Percentiles rank a stretch among this genome's conserved stretches.
Evolutionary conservation across 2,329 filamentous ascomycete genomes (phyloP).

Genomic region (Ciborinia camelliae): DNA sequence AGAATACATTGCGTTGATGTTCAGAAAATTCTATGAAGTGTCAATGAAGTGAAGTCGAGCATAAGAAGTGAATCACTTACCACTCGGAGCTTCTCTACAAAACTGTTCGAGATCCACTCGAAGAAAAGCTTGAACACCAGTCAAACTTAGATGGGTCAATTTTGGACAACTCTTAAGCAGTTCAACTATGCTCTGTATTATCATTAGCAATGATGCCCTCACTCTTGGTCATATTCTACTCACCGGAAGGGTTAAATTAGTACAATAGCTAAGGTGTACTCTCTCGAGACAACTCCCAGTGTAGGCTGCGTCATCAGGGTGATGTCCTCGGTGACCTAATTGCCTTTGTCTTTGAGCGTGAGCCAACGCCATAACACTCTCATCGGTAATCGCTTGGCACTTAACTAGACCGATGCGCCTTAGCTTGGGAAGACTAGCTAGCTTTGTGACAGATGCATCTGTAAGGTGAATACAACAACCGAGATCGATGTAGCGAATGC

Average conservation of each 20-base stretch:
- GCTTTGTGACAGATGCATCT: conserved; percentile 76
- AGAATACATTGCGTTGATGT: conserved; percentile 93
- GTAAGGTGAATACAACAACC: conserved; percentile 92
- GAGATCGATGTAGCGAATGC: conserved; percentile 94
- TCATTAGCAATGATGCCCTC: conserved; percentile 35
- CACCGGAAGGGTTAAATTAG: conserved; percentile 77
- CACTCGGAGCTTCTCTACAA: conserved; percentile 78
- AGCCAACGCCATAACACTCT: conserved; percentile 81
- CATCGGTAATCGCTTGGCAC: conserved; percentile 84
- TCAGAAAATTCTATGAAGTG: conserved; percentile 76
- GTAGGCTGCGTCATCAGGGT: conserved; percentile 6
- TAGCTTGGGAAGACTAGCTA: conserved; percentile 86
- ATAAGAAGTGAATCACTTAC: conserved; percentile 42
- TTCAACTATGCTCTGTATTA: conserved; percentile 74
- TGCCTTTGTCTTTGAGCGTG: conserved; percentile 38
- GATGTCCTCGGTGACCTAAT: background rate
- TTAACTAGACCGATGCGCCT: conserved; percentile 95
- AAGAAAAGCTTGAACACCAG: conserved; percentile 87
- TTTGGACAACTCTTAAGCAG: conserved; percentile 88
- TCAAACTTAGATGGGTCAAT: conserved; percentile 90
- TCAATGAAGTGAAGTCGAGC: conserved; percentile 15
- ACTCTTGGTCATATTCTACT: conserved; percentile 34
- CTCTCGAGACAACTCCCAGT: conserved; percentile 61
- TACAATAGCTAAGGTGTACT: conserved; percentile 94
- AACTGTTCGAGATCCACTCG: conserved; percentile 79